Evolutionary conservation across 179 eudicot genomes (phyloP).

Genomic region (Silene coronaria): DNA sequence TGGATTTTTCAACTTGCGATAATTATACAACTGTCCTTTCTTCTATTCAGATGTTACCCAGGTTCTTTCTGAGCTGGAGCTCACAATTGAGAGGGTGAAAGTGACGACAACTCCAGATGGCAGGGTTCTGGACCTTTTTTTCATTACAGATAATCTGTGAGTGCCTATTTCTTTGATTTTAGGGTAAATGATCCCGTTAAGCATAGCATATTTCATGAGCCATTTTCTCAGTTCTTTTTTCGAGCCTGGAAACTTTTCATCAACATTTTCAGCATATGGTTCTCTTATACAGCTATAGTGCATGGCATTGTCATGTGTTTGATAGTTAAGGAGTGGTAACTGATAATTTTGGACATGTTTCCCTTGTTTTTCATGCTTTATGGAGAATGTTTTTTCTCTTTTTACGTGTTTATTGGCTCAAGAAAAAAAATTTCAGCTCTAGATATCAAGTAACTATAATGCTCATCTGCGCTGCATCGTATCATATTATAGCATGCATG

Average conservation of each 20-base stretch:
- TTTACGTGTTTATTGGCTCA: background rate
- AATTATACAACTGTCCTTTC: background rate
- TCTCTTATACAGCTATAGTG: background rate
- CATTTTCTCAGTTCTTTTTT: background rate
- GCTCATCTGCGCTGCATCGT: too few relatives aligned
- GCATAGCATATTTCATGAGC: background rate
- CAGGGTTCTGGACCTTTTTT: conserved; percentile 69
- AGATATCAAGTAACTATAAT: background rate
- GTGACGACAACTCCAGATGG: conserved; percentile 83
- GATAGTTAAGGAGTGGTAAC: background rate
- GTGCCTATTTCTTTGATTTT: conserved; percentile 23
- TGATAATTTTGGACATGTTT: background rate
- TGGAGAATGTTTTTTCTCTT: background rate
- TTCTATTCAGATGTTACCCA: conserved; percentile 56
- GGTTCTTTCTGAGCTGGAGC: conserved; percentile 65
- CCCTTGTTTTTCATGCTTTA: background rate
- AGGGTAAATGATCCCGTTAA: background rate
- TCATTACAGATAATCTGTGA: conserved; percentile 70
- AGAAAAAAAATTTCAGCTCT: background rate
- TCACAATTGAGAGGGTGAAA: conserved; percentile 65
- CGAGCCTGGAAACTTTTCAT: background rate
- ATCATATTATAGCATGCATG: background rate
- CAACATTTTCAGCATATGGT: background rate
- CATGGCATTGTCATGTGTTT: background rate
- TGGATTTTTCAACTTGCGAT: conserved; percentile 3